phyloP scores from a whole-genome alignment of 2,329 filamentous ascomycete genomes.

The Ilyonectria sp. region DNA sequence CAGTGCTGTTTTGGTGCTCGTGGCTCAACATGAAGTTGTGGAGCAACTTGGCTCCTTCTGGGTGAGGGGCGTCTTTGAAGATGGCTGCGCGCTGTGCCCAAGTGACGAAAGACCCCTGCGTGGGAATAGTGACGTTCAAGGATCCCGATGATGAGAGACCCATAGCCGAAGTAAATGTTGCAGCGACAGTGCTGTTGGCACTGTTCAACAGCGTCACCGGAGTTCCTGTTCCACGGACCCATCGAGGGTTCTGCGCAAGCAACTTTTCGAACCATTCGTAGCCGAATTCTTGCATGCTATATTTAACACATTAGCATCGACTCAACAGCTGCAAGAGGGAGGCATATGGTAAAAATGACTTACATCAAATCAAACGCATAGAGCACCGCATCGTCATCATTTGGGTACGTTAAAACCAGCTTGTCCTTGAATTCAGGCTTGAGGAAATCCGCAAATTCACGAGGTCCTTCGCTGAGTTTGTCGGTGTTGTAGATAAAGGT shows the following conservation, averaged over 20 bases:
- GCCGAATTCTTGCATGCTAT: conserved; percentile 53
- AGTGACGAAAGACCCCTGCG: neutral
- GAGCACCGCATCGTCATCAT: conserved; percentile 69
- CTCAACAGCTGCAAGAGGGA: neutral
- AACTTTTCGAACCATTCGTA: conserved; percentile 62
- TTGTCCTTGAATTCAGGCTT: conserved; percentile 66
- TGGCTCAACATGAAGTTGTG: neutral
- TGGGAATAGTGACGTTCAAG: neutral
- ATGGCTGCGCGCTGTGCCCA: neutral
- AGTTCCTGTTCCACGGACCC: conserved; percentile 66
- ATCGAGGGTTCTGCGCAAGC: conserved; percentile 62
- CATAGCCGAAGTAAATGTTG: neutral
- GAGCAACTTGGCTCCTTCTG: neutral
- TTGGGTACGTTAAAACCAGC: conserved; percentile 68
- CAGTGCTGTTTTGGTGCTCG: neutral
- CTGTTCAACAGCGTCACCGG: conserved; percentile 41
- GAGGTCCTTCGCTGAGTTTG: neutral
- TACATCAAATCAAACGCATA: conserved; percentile 46
- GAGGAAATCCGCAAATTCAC: conserved; percentile 58
- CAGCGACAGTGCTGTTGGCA: neutral
- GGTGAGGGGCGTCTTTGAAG: neutral
- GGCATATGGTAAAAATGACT: neutral
- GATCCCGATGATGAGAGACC: neutral
- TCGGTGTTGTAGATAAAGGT: neutral
- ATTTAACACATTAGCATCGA: neutral